Evolutionary conservation across 208 protist genomes (phyloP), one percentile per base, ranked within the genome.

Genomic region (Zelonia costaricensis): DNA sequence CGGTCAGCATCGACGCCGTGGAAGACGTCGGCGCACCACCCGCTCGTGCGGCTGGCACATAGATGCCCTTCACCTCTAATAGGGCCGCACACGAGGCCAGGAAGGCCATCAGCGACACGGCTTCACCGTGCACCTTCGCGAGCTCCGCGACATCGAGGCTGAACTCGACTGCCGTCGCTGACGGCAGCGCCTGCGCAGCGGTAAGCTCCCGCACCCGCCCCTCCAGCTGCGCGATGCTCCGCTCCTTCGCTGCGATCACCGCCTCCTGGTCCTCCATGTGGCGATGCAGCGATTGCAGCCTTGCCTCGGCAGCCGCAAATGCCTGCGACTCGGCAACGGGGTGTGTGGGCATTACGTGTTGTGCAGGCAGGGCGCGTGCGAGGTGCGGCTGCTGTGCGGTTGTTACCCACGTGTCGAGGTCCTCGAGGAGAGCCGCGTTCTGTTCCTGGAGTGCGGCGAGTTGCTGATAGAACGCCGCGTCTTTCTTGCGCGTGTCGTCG

Each of bases 391-490:
- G 27, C 33, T 66, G 40, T 28, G 22, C 27, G 9, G n/a, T 23
- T 8, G 38, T 56, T 10, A 64, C 59, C 59, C 47, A 48, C 47
- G 23, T 44, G 23, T 64, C 47, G n/a, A 64, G 47, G 47, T 48
- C 52, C 27, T 66, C 64, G 18, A 63, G 33, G 31, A 78, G 60
- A n/a, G 40, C 54, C 4, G 52, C 43, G 38, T 76, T 73, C 35
- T 84, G 67, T 12, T 43, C 28, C 43, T 79, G 52, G 15, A 77
- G 44, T 3, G 53, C 49, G 23, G 33, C 13, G 1, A 57, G 56
- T 33, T 63, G 45, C 39, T 52, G 7, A 8, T 44, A 40, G 12
- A 18, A 54, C 10, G 55, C 42, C 12, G 35, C 22, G 22, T 62
- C 56, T 28, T 55, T 57, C 15, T 39, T 35, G 16, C 36, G 36